Base-by-base conservation (phyloP, 2,329 filamentous ascomycete species). In the Orbilia brochopaga region DNA sequence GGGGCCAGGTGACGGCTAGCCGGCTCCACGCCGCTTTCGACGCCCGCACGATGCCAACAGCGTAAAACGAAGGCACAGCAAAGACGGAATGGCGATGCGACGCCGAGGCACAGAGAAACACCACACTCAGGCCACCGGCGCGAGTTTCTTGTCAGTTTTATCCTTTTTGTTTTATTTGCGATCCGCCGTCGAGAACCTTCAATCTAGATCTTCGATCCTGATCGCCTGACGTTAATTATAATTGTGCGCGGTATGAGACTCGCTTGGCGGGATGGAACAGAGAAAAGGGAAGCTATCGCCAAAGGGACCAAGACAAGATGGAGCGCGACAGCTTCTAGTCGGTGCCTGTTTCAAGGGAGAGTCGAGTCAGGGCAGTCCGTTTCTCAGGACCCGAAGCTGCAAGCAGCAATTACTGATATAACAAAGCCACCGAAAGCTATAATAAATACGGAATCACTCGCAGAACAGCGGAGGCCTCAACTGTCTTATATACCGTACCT, bases 261-360 rank as follows among this genome's bases (percentile, higher is more conserved):
- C 27, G 27, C 27, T 32, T 32, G 27, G 27, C 27, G 27, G n/a
- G n/a, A 32, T 8, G 27, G 27, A 32, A 32, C 27, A 32, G 27
- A 32, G 27, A 32, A 32, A 4, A 8, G 27, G 27, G 27, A 3
- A 59, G 42, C 42, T 59, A 23, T 23, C 19, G 21, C 19, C 19
- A 46, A 44, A 62, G 40, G 21, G 53, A 50, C 50, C 51, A 23
- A 48, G 52, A 42, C 5, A 32, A 50, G 32, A 30, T 30, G 32
- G 24, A 35, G 27, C 15, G 15, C 50, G 51, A 42, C 56, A 44
- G 40, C 24, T 46, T 17, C 23, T 30, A 30, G 56, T 55, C 42
- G 37, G 51, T 46, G 30, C 24, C 24, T 11, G 57, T 70, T 70
- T 70, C 66, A 70, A 70, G 66, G 66, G 66, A 58, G 59, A 64